phyloP scores from a whole-genome alignment of 169 alveolate species.

The Plasmodium vivax region DNA sequence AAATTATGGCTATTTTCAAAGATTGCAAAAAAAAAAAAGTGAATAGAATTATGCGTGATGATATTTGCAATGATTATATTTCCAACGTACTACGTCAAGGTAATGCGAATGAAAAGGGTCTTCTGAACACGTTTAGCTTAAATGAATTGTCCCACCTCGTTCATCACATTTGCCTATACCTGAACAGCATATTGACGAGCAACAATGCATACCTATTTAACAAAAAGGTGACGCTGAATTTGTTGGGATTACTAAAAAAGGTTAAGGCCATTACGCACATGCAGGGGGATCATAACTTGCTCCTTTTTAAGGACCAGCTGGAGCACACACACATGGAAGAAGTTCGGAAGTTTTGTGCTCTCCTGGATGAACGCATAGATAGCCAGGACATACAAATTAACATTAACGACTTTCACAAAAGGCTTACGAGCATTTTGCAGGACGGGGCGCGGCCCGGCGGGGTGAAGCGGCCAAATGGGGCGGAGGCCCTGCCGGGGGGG shows the following conservation, averaged over 20 bases:
- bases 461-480: not conserved
- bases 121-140: not conserved
- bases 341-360: not conserved
- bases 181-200: not conserved
- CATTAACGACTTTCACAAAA: conserved; percentile 33
- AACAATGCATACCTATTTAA: conserved; percentile 50
- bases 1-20: not conserved
- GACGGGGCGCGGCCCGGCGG: not conserved
- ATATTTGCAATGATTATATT: not conserved
- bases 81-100: not conserved
- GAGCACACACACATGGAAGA: conserved; percentile 1
- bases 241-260: conserved; percentile 24
- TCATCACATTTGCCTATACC: conserved; percentile 10
- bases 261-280: not conserved
- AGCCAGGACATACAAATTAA: conserved; percentile 37
- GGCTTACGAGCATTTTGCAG: not conserved
- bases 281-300: conserved; percentile 8
- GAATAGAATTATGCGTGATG: not conserved
- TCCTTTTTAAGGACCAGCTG: conserved; percentile 11
- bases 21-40: not conserved
- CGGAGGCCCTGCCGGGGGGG: not conserved
- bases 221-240: conserved; percentile 17
- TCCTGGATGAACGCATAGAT: conserved; percentile 17
- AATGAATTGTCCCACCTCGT: conserved; percentile 27
- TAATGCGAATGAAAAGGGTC: not conserved